Conservation (phyloP, 371 early-diverging fungal species). For the Dichotomocladium elegans region DNA sequence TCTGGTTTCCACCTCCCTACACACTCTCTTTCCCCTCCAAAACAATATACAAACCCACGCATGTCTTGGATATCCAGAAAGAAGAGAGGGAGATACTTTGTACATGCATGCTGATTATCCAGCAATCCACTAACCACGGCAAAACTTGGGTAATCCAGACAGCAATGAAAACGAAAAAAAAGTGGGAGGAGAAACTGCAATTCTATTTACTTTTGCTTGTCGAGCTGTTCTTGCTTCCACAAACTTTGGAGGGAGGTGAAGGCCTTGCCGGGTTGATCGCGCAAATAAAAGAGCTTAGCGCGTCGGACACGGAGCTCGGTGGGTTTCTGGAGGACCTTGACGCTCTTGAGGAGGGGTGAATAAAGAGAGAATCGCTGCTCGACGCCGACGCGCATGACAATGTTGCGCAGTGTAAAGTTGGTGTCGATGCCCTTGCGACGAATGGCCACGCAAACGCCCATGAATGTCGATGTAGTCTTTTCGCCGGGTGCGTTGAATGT, state of each 20-base stretch:
- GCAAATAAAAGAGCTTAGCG: conserved; percentile 77
- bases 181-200: no score
- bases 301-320: conserved; percentile 60
- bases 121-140: no score
- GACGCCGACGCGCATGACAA: conserved; percentile 79
- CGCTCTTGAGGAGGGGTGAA: conserved; percentile 79
- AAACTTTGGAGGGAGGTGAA: conserved; percentile 56
- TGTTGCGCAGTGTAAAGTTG: conserved; percentile 76
- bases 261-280: conserved; percentile 76
- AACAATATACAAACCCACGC: no score
- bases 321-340: conserved; percentile 67
- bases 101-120: no score
- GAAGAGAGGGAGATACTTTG: no score
- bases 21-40: no score
- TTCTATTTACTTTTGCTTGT: conserved; percentile 16
- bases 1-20: no score
- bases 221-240: conserved; percentile 49
- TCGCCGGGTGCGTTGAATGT: conserved; percentile 65
- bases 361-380: conserved; percentile 77
- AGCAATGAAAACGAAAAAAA: no score
- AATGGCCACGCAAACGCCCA: conserved; percentile 81
- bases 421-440: conserved; percentile 76
- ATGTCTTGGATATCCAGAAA: no score
- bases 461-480: conserved; percentile 64
- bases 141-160: no score